Conservation (phyloP, 495 filamentous ascomycete species). For the Glutinoglossum americanum region DNA sequence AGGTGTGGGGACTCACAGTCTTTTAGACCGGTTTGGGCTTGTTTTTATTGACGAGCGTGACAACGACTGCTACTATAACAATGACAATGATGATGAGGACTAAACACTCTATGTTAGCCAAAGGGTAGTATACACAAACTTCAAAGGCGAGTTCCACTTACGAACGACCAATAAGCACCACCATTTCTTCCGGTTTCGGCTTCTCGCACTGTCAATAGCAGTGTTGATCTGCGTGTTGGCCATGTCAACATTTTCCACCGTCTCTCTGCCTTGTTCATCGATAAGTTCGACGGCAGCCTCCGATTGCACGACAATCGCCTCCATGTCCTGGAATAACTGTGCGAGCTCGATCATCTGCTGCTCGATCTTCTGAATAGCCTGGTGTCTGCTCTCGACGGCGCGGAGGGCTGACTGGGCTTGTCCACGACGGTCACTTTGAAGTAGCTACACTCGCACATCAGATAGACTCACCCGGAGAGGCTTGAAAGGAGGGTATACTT, state of each 20-base stretch:
- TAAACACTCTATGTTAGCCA: not conserved
- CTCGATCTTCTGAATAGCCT: constrained; percentile 80
- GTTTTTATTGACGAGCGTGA: constrained; percentile 2
- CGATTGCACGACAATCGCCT: constrained; percentile 63
- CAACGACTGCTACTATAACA: not conserved
- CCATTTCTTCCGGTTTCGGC: constrained; percentile 91
- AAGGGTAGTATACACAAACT: not conserved
- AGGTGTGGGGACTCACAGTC: not conserved
- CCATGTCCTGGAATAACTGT: constrained; percentile 67
- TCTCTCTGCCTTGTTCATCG: constrained; percentile 60
- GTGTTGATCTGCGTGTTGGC: constrained; percentile 59
- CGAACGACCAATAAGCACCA: constrained; percentile 58
- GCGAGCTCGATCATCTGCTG: constrained; percentile 65
- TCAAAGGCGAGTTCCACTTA: not conserved
- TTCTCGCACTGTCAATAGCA: constrained; percentile 60
- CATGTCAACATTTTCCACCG: constrained; percentile 52
- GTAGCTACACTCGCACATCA: constrained; percentile 18
- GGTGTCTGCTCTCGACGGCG: constrained; percentile 64
- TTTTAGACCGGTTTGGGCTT: too few species aligned
- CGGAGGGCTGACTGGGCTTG: constrained; percentile 57
- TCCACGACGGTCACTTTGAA: constrained; percentile 48
- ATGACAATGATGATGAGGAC: constrained; percentile 5
- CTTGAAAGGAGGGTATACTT: constrained; percentile 16
- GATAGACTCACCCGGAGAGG: constrained; percentile 2
- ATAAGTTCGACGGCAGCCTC: constrained; percentile 56